Conservation (phyloP, 208 protist species). For the Tritrichomonas musculus region DNA sequence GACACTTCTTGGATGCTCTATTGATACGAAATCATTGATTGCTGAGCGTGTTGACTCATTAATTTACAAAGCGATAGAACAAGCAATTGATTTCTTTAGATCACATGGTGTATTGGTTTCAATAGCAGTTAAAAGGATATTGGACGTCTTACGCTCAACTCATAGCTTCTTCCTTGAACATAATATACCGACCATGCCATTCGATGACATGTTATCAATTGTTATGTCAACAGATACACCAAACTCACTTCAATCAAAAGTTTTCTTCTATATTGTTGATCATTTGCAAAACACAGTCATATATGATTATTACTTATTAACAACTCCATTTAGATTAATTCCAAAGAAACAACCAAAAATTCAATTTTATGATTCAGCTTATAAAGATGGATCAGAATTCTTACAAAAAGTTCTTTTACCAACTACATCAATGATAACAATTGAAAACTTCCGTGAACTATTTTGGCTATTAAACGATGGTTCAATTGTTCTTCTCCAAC, state of each 20-base stretch:
- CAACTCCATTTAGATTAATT: constrained; percentile 13
- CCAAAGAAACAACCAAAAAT: neutral
- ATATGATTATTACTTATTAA: neutral
- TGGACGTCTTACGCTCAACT: neutral
- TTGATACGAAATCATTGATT: constrained; percentile 28
- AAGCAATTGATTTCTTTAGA: too few relatives aligned
- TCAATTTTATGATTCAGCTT: neutral
- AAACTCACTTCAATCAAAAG: neutral
- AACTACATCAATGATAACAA: neutral
- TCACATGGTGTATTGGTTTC: neutral
- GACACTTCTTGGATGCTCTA: neutral
- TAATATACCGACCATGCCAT: neutral
- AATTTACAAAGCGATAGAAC: too few relatives aligned
- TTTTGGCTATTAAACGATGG: neutral
- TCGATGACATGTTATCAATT: neutral
- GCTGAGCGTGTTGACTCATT: neutral
- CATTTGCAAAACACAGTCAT: neutral
- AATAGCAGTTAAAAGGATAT: neutral
- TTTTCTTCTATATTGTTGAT: neutral
- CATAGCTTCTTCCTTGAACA: neutral
- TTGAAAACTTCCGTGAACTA: neutral
- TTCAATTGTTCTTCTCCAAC: neutral
- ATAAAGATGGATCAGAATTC: neutral
- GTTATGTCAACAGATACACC: constrained; percentile 1
- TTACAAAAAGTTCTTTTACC: neutral